Evolutionary conservation across 2,329 filamentous ascomycete species (phyloP).

Genomic region (Phialocephala subalpina): DNA sequence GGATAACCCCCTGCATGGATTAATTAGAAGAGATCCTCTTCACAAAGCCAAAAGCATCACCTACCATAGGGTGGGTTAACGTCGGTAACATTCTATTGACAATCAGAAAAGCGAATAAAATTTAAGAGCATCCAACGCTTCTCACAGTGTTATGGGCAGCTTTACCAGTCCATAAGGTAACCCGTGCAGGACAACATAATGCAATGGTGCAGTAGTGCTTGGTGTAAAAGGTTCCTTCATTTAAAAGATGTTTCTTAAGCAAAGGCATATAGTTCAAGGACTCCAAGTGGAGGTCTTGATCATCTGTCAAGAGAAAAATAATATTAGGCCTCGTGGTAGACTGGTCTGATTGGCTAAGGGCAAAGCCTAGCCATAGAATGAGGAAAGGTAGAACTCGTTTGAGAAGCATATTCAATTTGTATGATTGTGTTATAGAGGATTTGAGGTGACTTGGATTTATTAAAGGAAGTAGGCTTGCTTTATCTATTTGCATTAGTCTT

Average conservation of each 20-base stretch:
- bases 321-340: slow-evolving; percentile 54
- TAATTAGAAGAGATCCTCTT: neutral
- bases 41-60: slow-evolving; percentile 10
- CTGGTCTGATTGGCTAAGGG: too few relatives aligned
- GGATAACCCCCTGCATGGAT: slow-evolving; percentile 60
- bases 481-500: too few relatives aligned
- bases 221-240: slow-evolving; percentile 61
- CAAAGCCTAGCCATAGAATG: too few relatives aligned
- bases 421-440: too few relatives aligned
- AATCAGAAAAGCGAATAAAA: too few relatives aligned
- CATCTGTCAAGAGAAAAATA: slow-evolving; percentile 69
- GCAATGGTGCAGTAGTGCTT: slow-evolving; percentile 67
- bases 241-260: slow-evolving; percentile 58
- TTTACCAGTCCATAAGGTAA: slow-evolving; percentile 65
- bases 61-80: slow-evolving; percentile 55
- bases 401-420: too few relatives aligned
- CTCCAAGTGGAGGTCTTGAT: slow-evolving; percentile 66
- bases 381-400: too few relatives aligned
- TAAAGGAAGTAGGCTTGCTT: too few relatives aligned
- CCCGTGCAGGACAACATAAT: slow-evolving; percentile 67
- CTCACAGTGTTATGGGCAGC: slow-evolving; percentile 63
- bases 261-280: slow-evolving; percentile 64
- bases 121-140: too few relatives aligned
- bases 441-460: too few relatives aligned
- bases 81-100: slow-evolving; percentile 56